Conservation (phyloP, 371 early-diverging fungal genomes). For the Rhizopus microsporus region DNA sequence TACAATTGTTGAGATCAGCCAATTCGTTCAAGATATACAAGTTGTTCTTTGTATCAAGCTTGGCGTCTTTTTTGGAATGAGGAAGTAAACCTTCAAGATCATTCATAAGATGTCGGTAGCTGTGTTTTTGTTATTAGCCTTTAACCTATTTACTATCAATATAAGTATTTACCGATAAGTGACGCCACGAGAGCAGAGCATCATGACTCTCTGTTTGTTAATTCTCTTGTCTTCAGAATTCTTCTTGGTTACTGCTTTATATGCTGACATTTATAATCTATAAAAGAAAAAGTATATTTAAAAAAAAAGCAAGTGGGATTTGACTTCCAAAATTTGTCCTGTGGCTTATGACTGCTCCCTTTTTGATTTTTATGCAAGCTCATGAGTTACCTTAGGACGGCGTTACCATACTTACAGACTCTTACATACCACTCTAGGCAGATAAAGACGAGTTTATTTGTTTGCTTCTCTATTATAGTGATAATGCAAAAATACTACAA, state of each 20-base stretch:
- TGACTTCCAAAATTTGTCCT: neutral
- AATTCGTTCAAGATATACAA: conserved; percentile 92
- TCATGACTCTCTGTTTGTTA: conserved; percentile 89
- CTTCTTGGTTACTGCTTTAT: conserved; percentile 4
- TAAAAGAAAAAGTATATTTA: neutral
- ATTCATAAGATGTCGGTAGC: conserved; percentile 89
- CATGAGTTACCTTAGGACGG: no score
- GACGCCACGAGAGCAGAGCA: conserved; percentile 90
- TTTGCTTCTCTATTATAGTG: no score
- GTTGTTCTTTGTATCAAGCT: conserved; percentile 90
- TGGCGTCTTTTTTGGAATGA: conserved; percentile 92
- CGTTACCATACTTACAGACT: no score
- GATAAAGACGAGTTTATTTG: no score
- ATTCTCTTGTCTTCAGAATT: conserved; percentile 47
- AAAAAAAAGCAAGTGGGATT: neutral
- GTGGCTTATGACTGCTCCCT: neutral
- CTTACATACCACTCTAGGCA: no score
- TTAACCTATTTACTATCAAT: neutral
- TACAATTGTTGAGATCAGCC: conserved; percentile 95
- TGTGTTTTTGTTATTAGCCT: conserved; percentile 22
- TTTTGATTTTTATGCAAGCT: no score
- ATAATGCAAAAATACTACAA: no score
- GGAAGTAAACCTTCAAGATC: conserved; percentile 89
- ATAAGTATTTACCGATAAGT: conserved; percentile 67
- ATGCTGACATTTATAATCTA: conserved; percentile 1